A percentile compares a stretch with the other conserved stretches of the same genome.
Evolutionary conservation across 1,284 basidiomycete genomes (phyloP).

Genomic region (Polyporus tsugae): DNA sequence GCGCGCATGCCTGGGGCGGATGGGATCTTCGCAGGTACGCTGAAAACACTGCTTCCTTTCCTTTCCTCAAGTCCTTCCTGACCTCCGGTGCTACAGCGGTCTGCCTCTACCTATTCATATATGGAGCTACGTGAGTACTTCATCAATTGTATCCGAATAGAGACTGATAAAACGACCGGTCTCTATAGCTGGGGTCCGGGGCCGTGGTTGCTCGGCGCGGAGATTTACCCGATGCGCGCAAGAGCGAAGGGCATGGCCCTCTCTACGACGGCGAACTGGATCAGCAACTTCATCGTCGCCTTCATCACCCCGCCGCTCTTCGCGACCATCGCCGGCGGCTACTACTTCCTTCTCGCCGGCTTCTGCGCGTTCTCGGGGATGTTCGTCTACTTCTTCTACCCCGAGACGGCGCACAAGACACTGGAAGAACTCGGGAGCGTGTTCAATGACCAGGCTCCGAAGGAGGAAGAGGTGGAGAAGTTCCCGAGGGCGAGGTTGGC

Average conservation of each 20-base stretch:
- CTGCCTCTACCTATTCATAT: constrained; percentile 45
- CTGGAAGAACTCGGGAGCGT: constrained; percentile 59
- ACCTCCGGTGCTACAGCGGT: constrained; percentile 15
- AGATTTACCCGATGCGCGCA: constrained; percentile 74
- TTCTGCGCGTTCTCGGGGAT: constrained; percentile 54
- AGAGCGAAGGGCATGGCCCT: constrained; percentile 74
- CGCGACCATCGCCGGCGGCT: constrained; percentile 50
- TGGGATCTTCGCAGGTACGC: constrained; percentile 52
- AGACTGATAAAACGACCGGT: neutral
- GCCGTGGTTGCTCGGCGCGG: constrained; percentile 66
- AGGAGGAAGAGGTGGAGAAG: constrained; percentile 15
- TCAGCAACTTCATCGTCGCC: constrained; percentile 63
- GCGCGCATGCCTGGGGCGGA: constrained; percentile 49
- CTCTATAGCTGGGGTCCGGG: constrained; percentile 63
- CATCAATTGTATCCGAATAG: neutral
- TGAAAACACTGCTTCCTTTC: constrained; percentile 31
- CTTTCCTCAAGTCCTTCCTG: neutral
- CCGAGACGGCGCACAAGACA: constrained; percentile 52
- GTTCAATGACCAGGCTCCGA: constrained; percentile 49
- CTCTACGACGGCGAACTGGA: constrained; percentile 66
- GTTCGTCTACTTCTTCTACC: constrained; percentile 57
- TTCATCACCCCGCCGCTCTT: constrained; percentile 63
- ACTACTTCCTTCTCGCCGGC: constrained; percentile 58
- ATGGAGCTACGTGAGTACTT: constrained; percentile 51
- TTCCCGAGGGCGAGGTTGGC: neutral